phyloP scores from a whole-genome alignment of 1,284 basidiomycete species.

The Fomitopsis schrenkii region DNA sequence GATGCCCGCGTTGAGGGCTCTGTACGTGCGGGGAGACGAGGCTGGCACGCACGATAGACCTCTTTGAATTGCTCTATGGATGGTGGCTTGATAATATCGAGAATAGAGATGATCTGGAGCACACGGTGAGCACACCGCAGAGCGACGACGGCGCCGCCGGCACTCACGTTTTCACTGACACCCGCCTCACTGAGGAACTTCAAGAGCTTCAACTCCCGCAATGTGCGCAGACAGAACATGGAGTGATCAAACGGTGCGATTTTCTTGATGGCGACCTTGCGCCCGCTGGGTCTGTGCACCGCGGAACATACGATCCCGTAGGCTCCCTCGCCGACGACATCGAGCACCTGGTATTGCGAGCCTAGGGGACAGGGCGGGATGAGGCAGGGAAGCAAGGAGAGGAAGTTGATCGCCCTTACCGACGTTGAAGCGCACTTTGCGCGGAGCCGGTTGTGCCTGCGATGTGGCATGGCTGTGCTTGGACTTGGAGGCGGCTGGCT shows the following conservation, averaged over 20 bases:
- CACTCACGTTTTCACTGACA: constrained; percentile 87
- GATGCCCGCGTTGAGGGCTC: neutral
- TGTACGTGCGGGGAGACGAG: constrained; percentile 1
- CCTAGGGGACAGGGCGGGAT: constrained; percentile 33
- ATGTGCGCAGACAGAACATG: constrained; percentile 83
- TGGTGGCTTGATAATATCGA: constrained; percentile 91
- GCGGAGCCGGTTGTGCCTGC: constrained; percentile 63
- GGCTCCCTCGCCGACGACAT: constrained; percentile 87
- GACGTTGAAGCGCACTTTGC: constrained; percentile 91
- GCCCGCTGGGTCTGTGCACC: constrained; percentile 73
- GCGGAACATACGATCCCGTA: constrained; percentile 90
- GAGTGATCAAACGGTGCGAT: constrained; percentile 87
- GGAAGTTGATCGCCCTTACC: constrained; percentile 45
- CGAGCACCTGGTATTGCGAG: constrained; percentile 82
- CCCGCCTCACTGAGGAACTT: constrained; percentile 90
- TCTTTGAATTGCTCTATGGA: constrained; percentile 92
- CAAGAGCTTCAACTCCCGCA: constrained; percentile 87
- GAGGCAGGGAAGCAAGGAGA: neutral
- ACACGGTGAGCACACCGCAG: constrained; percentile 7
- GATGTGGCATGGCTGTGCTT: constrained; percentile 62
- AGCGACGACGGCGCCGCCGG: neutral
- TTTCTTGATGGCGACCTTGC: constrained; percentile 66
- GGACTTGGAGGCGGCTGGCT: constrained; percentile 34
- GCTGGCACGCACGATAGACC: constrained; percentile 65
- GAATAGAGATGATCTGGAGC: constrained; percentile 85